Conservation (phyloP, 2,329 filamentous ascomycete species). For the Cryoendolithus antarcticus region DNA sequence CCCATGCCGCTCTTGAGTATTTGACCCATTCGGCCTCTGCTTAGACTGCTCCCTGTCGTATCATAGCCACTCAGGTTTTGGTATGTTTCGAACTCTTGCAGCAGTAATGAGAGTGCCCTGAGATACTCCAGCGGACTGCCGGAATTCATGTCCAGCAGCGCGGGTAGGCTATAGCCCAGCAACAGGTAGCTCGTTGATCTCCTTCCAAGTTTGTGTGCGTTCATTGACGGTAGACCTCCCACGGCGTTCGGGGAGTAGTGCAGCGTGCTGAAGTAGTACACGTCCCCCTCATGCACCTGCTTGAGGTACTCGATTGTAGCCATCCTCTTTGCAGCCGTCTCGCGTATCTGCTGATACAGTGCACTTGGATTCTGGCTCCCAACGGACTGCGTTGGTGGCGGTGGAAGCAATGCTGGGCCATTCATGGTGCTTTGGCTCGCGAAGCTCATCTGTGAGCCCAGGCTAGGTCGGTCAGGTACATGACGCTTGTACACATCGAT, state of each 20-base stretch:
- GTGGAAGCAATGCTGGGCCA: slow-evolving; percentile 12
- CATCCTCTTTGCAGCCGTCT: slow-evolving; percentile 82
- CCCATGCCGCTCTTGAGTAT: slow-evolving; percentile 39
- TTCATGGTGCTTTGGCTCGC: slow-evolving; percentile 15
- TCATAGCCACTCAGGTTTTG: slow-evolving; percentile 69
- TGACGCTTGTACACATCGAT: slow-evolving; percentile 17
- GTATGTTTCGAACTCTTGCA: slow-evolving; percentile 88
- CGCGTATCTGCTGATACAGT: slow-evolving; percentile 60
- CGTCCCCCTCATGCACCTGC: slow-evolving; percentile 83
- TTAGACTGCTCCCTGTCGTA: slow-evolving; percentile 53
- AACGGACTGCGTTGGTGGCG: slow-evolving; percentile 6
- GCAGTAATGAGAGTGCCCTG: slow-evolving; percentile 68
- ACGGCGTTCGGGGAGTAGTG: slow-evolving; percentile 79
- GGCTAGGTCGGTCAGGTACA: slow-evolving; percentile 1
- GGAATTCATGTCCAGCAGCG: slow-evolving; percentile 77
- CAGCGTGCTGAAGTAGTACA: slow-evolving; percentile 98
- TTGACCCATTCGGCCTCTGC: slow-evolving; percentile 56
- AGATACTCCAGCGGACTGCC: slow-evolving; percentile 74
- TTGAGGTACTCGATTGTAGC: slow-evolving; percentile 85
- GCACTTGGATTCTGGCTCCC: slow-evolving; percentile 34
- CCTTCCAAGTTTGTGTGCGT: slow-evolving; percentile 68
- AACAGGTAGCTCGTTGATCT: slow-evolving; percentile 90
- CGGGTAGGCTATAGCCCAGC: slow-evolving; percentile 80
- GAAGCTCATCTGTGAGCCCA: slow-evolving; percentile 12
- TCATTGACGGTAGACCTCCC: slow-evolving; percentile 71